Evolutionary conservation across 306 rosid species (phyloP), one percentile per base, ranked within the genome.

Genomic region (Cucumis hystrix): DNA sequence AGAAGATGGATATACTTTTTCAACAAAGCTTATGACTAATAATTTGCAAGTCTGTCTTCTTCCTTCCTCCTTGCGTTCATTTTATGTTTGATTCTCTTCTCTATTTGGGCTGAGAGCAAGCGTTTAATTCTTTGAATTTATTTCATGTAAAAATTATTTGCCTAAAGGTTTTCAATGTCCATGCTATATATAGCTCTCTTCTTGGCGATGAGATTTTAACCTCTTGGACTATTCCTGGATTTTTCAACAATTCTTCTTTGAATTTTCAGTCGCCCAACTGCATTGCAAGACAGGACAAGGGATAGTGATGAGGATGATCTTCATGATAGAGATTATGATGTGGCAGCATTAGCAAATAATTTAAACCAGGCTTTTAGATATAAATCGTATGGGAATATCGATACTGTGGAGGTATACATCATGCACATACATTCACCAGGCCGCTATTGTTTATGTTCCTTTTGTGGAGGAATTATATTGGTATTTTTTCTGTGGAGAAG

Each of bases 241-340:
- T 58, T 77, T 21, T 78, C 45, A 64, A 40, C 15, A 33, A 57
- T 67, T 79, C 54, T 79, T 71, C 63, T 75, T 74, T 64, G 70
- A 79, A 51, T 76, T 49, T 79, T 75, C 88, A 96, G 99, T 79
- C 99, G 99, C 28, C 99, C 99, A 1, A 89, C 97, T 81, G 93
- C 98, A 72, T 87, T 96, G 82, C 99, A 92, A 77, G 99, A 95
- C 80, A 89, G 97, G 90, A 88, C 87, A 75, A 95, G 99, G 84
- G 97, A 95, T 74, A 92, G 99, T 80, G 97, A 95, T 70, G 97
- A 92, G 1, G 97, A 95, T 78, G 99, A 92, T 66, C 88, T 92
- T 84, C 90, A 87, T 81, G 96, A 89, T 80, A 91, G 97, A 82
- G 98, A 96, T 80, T 92, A 91, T 78, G 99, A 92, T 78, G 97